Evolutionary conservation across 306 rosid genomes (phyloP).

Genomic region (Clitoria ternatea): DNA sequence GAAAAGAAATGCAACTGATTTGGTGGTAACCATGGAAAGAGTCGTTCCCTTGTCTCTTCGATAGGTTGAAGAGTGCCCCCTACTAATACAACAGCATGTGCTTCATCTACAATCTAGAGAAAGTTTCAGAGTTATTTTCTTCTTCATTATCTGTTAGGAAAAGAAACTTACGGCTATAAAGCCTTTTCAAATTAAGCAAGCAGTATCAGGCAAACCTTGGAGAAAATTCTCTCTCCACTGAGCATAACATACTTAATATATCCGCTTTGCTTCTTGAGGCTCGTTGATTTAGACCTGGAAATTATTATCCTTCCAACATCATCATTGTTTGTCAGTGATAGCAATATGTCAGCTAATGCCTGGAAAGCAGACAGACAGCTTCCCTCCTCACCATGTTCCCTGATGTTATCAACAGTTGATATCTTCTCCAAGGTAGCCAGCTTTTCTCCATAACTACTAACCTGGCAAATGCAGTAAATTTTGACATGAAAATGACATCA

Average conservation of each 20-base stretch:
- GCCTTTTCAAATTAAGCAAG: slow-evolving; percentile 13
- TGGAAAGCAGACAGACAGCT: slow-evolving; percentile 78
- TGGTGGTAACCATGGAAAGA: slow-evolving; percentile 71
- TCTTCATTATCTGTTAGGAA: slow-evolving; percentile 7
- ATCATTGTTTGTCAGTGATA: slow-evolving; percentile 67
- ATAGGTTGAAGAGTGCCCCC: slow-evolving; percentile 95
- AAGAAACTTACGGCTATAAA: slow-evolving; percentile 10
- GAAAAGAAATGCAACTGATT: slow-evolving; percentile 76
- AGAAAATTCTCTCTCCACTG: slow-evolving; percentile 83
- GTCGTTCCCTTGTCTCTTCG: slow-evolving; percentile 90
- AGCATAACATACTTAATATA: slow-evolving; percentile 89
- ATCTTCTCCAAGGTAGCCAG: slow-evolving; percentile 37
- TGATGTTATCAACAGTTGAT: slow-evolving; percentile 14
- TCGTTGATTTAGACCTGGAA: slow-evolving; percentile 48
- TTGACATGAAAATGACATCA: slow-evolving; percentile 5
- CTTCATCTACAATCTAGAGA: slow-evolving; percentile 71
- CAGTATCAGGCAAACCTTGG: slow-evolving; percentile 58
- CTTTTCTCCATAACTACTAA: slow-evolving; percentile 77
- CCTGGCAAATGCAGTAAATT: slow-evolving; percentile 49
- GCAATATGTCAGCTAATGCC: slow-evolving; percentile 65
- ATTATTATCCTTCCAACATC: slow-evolving; percentile 85
- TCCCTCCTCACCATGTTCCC: slow-evolving; percentile 47
- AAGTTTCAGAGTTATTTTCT: slow-evolving; percentile 25
- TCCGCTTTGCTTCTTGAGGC: slow-evolving; percentile 49
- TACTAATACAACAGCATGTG: slow-evolving; percentile 83